phyloP scores from a whole-genome alignment of 139 green algal species.

The Ostreobium quekettii region DNA sequence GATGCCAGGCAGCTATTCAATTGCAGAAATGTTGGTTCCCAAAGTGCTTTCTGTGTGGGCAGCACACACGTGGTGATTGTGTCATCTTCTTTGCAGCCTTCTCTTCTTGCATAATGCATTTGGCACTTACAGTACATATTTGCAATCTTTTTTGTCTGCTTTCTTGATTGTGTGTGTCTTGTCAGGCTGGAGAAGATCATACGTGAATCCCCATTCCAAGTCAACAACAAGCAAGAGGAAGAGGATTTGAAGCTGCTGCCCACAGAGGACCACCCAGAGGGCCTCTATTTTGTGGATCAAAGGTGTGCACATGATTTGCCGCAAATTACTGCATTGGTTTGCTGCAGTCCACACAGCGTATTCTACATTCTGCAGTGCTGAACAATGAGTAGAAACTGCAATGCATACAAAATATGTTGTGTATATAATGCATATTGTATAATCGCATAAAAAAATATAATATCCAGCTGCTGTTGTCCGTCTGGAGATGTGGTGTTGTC shows the following conservation, averaged over 20 bases:
- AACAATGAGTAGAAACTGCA: too few species aligned
- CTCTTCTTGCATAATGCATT: not conserved
- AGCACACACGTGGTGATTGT: not conserved
- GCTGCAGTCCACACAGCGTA: too few species aligned
- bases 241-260: not conserved
- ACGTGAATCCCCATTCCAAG: not conserved
- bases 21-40: not conserved
- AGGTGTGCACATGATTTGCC: too few species aligned
- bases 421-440: too few species aligned
- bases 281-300: constrained; percentile 16
- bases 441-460: too few species aligned
- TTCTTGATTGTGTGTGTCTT: not conserved
- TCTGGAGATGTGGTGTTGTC: too few species aligned
- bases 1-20: not conserved
- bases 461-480: too few species aligned
- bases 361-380: too few species aligned
- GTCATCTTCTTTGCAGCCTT: not conserved
- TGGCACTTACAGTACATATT: not conserved
- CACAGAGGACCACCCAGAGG: constrained; percentile 12
- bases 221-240: not conserved
- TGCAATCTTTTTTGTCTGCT: not conserved
- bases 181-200: constrained; percentile 21
- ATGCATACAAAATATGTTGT: too few species aligned
- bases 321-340: too few species aligned
- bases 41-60: too few species aligned